Percentiles rank a stretch among this genome's conserved stretches.
These are phyloP conservation scores for Angomonas ambiguus DNA, from an alignment of 208 protist genomes.

Conservation along the genomic window DNA sequence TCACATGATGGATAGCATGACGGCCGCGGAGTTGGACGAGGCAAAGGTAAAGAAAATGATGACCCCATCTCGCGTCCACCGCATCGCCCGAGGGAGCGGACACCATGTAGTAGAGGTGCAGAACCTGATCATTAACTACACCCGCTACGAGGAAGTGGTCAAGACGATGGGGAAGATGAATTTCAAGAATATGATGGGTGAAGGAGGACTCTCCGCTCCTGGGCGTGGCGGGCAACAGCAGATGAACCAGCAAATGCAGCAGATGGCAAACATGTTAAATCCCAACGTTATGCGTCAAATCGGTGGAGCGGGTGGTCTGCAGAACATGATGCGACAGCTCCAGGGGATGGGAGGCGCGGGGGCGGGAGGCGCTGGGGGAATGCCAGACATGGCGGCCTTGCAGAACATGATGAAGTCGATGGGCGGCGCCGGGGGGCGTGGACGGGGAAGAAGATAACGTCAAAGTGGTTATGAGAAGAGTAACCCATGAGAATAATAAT, in stretches of 20 bases:
- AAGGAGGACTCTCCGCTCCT: slow-evolving; percentile 47
- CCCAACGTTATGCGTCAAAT: slow-evolving; percentile 83
- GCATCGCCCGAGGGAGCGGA: slow-evolving; percentile 83
- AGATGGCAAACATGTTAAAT: slow-evolving; percentile 85
- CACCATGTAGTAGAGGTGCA: slow-evolving; percentile 71
- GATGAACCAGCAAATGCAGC: slow-evolving; percentile 72
- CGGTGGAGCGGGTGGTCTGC: slow-evolving; percentile 76
- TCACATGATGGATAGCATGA: slow-evolving; percentile 97
- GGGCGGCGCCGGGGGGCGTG: not conserved
- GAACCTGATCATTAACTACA: slow-evolving; percentile 76
- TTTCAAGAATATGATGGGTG: slow-evolving; percentile 85
- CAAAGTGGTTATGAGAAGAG: too few relatives aligned
- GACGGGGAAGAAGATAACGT: too few relatives aligned
- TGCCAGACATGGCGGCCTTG: slow-evolving; percentile 50
- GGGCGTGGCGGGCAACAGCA: slow-evolving; percentile 44
- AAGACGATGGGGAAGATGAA: slow-evolving; percentile 91
- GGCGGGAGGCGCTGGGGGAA: slow-evolving; percentile 21
- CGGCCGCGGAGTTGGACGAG: slow-evolving; percentile 87
- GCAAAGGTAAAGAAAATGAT: slow-evolving; percentile 89
- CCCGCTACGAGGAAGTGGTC: slow-evolving; percentile 85
- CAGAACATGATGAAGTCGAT: slow-evolving; percentile 57
- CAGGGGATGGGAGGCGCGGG: slow-evolving; percentile 32
- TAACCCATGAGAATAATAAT: too few relatives aligned
- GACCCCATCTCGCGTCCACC: slow-evolving; percentile 78
- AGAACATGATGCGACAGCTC: slow-evolving; percentile 88